These are phyloP conservation scores for Fusarium praegraminearum DNA, from an alignment of 2,329 filamentous ascomycete genomes.

Conservation along the genomic window DNA sequence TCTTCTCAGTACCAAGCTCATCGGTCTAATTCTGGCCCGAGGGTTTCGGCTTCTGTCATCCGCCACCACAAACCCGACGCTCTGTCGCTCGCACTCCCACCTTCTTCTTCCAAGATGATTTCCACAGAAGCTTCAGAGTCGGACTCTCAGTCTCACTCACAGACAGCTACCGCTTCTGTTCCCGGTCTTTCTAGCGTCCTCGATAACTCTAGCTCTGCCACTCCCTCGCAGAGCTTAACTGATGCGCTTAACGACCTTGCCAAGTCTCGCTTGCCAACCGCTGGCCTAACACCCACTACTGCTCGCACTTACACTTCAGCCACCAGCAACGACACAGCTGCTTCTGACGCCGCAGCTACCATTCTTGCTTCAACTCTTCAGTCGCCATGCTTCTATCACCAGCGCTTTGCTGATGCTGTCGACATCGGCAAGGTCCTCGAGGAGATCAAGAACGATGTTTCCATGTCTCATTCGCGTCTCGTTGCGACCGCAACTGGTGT, in stretches of 20 bases:
- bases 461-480: slow-evolving; percentile 91
- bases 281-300: slow-evolving; percentile 41
- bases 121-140: slow-evolving; percentile 57
- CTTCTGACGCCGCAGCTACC: slow-evolving; percentile 30
- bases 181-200: slow-evolving; percentile 19
- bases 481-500: slow-evolving; percentile 96
- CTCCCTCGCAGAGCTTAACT: slow-evolving; percentile 72
- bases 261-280: slow-evolving; percentile 53
- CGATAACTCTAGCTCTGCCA: slow-evolving; percentile 51
- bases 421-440: slow-evolving; percentile 95
- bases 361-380: slow-evolving; percentile 67
- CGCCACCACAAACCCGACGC: slow-evolving; percentile 72
- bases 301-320: slow-evolving; percentile 33
- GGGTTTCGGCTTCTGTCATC: slow-evolving; percentile 78
- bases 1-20: slow-evolving; percentile 17
- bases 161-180: slow-evolving; percentile 12
- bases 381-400: slow-evolving; percentile 97
- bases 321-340: slow-evolving; percentile 25
- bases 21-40: slow-evolving; percentile 72
- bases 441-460: slow-evolving; percentile 90
- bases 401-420: slow-evolving; percentile 94
- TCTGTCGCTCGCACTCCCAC: slow-evolving; percentile 62
- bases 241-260: slow-evolving; percentile 68
- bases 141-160: slow-evolving; percentile 40
- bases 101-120: slow-evolving; percentile 58